phyloP scores from a whole-genome alignment of 169 alveolate species.

The Plasmodium adleri region DNA sequence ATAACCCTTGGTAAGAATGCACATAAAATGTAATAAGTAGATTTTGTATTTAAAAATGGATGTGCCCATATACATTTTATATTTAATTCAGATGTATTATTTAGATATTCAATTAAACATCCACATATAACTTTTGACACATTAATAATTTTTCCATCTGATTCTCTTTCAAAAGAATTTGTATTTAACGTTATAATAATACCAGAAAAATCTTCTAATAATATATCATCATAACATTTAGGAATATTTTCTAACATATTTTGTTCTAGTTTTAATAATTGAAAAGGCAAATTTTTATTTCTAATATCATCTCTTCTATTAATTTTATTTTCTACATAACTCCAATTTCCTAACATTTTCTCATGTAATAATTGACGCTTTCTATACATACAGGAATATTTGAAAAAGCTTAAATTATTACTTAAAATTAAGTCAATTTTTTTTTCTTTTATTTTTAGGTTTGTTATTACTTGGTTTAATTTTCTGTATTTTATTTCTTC shows the following conservation, averaged over 20 bases:
- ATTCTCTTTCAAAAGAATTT: constrained; percentile 53
- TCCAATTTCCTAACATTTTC: constrained; percentile 84
- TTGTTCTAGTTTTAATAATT: constrained; percentile 81
- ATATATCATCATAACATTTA: constrained; percentile 81
- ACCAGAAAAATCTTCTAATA: constrained; percentile 85
- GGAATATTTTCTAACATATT: constrained; percentile 80
- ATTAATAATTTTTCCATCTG: constrained; percentile 46
- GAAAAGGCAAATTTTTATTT: constrained; percentile 86
- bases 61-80: constrained; percentile 86
- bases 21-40: constrained; percentile 82
- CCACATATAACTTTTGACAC: constrained; percentile 85
- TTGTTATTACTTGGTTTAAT: constrained; percentile 35
- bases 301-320: constrained; percentile 74
- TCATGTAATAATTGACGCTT: constrained; percentile 83
- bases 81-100: constrained; percentile 81
- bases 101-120: constrained; percentile 83
- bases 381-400: constrained; percentile 81
- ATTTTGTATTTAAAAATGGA: constrained; percentile 84
- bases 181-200: constrained; percentile 85
- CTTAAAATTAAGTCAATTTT: constrained; percentile 76
- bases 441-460: constrained; percentile 71
- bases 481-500: constrained; percentile 51
- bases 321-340: constrained; percentile 73
- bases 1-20: constrained; percentile 85
- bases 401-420: constrained; percentile 75